Percentiles rank a stretch among this genome's conserved stretches.
phyloP scores from a whole-genome alignment of 2,329 filamentous ascomycete species.

The Colletotrichum destructivum region DNA sequence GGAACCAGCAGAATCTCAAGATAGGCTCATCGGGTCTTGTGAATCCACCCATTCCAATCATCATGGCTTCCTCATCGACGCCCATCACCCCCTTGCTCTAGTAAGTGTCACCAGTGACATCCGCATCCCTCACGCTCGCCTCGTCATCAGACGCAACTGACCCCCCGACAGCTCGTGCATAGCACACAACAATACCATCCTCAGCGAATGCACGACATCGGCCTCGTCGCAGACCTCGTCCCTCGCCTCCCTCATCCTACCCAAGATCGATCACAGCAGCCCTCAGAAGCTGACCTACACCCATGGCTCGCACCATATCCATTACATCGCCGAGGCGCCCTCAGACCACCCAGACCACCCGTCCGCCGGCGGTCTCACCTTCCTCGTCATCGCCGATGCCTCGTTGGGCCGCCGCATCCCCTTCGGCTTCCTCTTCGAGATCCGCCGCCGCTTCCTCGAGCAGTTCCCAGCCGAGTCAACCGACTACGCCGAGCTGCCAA shows the following conservation, averaged over 20 bases:
- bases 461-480: conserved; percentile 76
- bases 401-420: conserved; percentile 88
- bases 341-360: conserved; percentile 72
- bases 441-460: conserved; percentile 88
- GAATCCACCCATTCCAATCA: conserved; percentile 42
- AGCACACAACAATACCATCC: conserved; percentile 92
- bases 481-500: conserved; percentile 83
- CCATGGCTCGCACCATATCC: conserved; percentile 91
- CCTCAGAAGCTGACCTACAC: conserved; percentile 95
- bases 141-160: conserved; percentile 35
- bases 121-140: not conserved
- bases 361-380: conserved; percentile 87
- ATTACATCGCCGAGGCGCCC: conserved; percentile 92
- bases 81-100: conserved; percentile 80
- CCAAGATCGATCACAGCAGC: conserved; percentile 87
- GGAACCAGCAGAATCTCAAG: conserved; percentile 6
- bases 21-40: conserved; percentile 26
- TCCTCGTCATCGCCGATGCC: conserved; percentile 88
- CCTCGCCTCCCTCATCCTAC: conserved; percentile 93
- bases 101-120: conserved; percentile 62
- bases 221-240: conserved; percentile 87
- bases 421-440: conserved; percentile 92
- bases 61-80: conserved; percentile 81
- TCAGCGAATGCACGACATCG: conserved; percentile 91
- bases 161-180: conserved; percentile 82